phyloP scores from a whole-genome alignment of 768 basidiomycete species.

The Myochromella boudieri region DNA sequence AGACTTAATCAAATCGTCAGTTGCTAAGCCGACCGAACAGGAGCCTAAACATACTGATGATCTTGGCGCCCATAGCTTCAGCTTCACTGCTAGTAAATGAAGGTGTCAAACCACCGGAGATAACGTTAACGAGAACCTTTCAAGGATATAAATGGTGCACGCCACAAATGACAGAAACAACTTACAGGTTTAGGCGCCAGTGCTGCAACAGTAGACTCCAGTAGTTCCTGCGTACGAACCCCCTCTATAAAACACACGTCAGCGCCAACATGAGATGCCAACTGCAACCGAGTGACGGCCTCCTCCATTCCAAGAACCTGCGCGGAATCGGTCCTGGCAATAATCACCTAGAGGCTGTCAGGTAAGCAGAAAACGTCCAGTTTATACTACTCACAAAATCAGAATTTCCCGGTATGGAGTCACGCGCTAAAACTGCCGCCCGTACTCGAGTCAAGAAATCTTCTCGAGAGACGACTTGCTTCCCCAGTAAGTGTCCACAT shows the following conservation, averaged over 20 bases:
- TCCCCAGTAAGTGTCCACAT: slow-evolving; percentile 78
- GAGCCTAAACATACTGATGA: slow-evolving; percentile 61
- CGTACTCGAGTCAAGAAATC: slow-evolving; percentile 75
- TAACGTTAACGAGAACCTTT: slow-evolving; percentile 74
- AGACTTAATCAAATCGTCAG: slow-evolving; percentile 36
- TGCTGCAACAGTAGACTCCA: slow-evolving; percentile 62
- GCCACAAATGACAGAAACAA: neutral
- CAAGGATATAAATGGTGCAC: neutral
- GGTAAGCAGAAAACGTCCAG: neutral
- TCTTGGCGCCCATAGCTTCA: slow-evolving; percentile 69
- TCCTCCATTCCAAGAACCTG: slow-evolving; percentile 82
- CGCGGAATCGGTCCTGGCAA: slow-evolving; percentile 77
- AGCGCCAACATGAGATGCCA: slow-evolving; percentile 72
- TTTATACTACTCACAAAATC: slow-evolving; percentile 58
- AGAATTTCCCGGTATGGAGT: slow-evolving; percentile 71
- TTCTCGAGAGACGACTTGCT: slow-evolving; percentile 79
- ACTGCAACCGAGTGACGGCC: slow-evolving; percentile 60
- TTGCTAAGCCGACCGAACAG: too few relatives aligned
- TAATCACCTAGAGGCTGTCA: slow-evolving; percentile 49
- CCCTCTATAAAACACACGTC: slow-evolving; percentile 85
- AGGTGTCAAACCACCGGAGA: slow-evolving; percentile 76
- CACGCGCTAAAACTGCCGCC: slow-evolving; percentile 75
- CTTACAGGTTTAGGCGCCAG: slow-evolving; percentile 69
- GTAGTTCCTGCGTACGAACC: slow-evolving; percentile 64
- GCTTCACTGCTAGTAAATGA: slow-evolving; percentile 71